Evolutionary conservation across 148 eudicot species (phyloP).

Genomic region (Dianthus caryophyllus): DNA sequence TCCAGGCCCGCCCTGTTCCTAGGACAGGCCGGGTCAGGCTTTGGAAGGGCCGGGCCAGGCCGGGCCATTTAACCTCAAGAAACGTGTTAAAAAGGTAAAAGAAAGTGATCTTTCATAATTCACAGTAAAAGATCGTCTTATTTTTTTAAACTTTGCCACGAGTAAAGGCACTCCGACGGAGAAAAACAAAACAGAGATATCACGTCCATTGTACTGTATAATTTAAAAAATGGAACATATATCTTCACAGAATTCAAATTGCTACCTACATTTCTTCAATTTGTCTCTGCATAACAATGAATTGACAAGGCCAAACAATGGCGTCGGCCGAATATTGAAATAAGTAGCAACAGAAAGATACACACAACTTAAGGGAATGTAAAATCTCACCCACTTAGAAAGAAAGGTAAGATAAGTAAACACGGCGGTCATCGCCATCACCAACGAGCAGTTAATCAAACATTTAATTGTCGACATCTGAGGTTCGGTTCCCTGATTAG

Average conservation of each 20-base stretch:
- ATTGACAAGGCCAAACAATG: slow-evolving; percentile 34
- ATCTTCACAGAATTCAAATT: slow-evolving; percentile 1
- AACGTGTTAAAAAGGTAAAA: no score
- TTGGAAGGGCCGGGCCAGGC: no score
- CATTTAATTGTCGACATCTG: slow-evolving; percentile 47
- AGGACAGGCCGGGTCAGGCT: no score
- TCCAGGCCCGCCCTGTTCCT: no score
- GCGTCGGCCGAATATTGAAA: slow-evolving; percentile 46
- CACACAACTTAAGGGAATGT: slow-evolving; percentile 48
- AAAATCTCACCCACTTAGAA: slow-evolving; percentile 49
- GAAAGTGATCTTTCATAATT: no score
- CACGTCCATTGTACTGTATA: no score
- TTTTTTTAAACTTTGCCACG: no score
- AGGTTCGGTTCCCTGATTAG: slow-evolving; percentile 42
- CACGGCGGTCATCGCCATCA: slow-evolving; percentile 31
- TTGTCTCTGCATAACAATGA: slow-evolving; percentile 30
- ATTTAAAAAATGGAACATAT: neutral
- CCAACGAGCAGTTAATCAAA: slow-evolving; percentile 40
- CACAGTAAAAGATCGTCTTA: no score
- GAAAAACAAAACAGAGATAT: no score
- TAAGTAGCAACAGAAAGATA: slow-evolving; percentile 49
- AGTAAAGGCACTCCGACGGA: no score
- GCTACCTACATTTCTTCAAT: slow-evolving; percentile 17
- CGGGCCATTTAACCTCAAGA: no score
- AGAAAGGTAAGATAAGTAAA: slow-evolving; percentile 42